Base-by-base conservation (phyloP, 1,284 basidiomycete species). In the Tylopilus sp. region DNA sequence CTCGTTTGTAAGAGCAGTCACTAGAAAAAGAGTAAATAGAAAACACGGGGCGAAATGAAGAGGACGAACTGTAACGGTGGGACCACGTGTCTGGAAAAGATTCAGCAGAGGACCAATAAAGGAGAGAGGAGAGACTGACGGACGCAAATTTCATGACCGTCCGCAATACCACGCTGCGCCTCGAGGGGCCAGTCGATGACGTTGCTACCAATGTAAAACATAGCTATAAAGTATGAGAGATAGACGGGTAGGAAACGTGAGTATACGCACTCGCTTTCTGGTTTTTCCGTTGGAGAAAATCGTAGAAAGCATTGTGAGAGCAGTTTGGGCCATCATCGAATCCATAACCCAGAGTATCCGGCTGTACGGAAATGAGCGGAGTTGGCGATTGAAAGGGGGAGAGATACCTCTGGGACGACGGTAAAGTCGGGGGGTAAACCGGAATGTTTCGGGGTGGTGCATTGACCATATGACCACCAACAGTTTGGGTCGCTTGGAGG, bases 201-300 rank as follows among this genome's bases (percentile, higher is more conserved):
- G 38, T 86, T 89, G 45, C 86, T 88, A 31, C 90, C 89, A 48
- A 91, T 80, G 65, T 83, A 91, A 69, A 89, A 92, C 76, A 80
- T 75, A 6, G 88, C 76, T 78, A 25, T 13, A 9, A 12, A 11
- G 35, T 0, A 26, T 47, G 13, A 44, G 37, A 0, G 29, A 37
- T 12, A 10, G 13, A 13, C 4, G 23, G 13, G 0, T 15, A 11
- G 11, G 7, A 5, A 12, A 2, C 13, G 6, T 2, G 13, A 39
- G 33, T 30, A 15, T 1, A 72, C 76, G 51, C 40, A 78, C 76
- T 91, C 18, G 89, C 82, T 71, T 81, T 86, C 68, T 91, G 75
- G 52, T 86, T 73, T 54, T 88, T 71, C 40, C 75, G 64, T 31
- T 73, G 61, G 48, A 92, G 71, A 57, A 18, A 34, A 18, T 34